Percentiles rank a stretch among this genome's conserved stretches.
These are phyloP conservation scores for Phytopythium litorale DNA, from an alignment of 352 stramenopile species.

Conservation along the genomic window DNA sequence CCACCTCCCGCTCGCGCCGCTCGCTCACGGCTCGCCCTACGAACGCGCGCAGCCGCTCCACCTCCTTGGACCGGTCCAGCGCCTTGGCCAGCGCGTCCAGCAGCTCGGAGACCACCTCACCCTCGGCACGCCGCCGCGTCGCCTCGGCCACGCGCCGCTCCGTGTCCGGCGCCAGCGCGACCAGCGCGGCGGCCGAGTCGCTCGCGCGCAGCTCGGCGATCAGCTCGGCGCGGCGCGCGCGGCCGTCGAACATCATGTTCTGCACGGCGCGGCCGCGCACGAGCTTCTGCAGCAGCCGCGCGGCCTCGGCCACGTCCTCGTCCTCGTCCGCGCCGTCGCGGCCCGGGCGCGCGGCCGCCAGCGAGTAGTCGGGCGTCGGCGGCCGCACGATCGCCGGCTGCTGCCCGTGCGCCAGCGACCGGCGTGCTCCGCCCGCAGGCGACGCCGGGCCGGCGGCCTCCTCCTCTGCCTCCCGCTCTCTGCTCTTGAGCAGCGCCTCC, in stretches of 20 bases:
- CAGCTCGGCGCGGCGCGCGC: conserved; percentile 81
- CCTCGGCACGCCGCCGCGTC: conserved; percentile 70
- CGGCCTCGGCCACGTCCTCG: conserved; percentile 51
- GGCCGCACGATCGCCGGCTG: conserved; percentile 55
- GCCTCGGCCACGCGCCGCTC: conserved; percentile 36
- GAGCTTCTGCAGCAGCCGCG: conserved; percentile 85
- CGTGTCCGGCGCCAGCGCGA: conserved; percentile 36
- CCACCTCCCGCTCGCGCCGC: conserved; percentile 69
- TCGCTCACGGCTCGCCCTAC: conserved; percentile 66
- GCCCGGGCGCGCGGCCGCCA: conserved; percentile 10
- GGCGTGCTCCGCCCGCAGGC: neutral
- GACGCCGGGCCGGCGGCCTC: neutral
- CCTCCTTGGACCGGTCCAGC: conserved; percentile 69
- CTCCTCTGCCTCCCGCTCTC: conserved; percentile 25
- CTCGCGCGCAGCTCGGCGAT: conserved; percentile 86
- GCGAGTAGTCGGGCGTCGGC: conserved; percentile 72
- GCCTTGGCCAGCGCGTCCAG: conserved; percentile 90
- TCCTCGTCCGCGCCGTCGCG: conserved; percentile 27
- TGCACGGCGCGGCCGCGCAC: conserved; percentile 88
- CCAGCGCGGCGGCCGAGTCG: conserved; percentile 35
- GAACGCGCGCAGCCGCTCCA: conserved; percentile 73
- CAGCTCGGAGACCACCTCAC: conserved; percentile 85
- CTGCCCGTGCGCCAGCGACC: conserved; percentile 29
- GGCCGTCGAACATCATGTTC: conserved; percentile 94
- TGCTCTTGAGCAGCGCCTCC: conserved; percentile 81